Base-by-base conservation (phyloP, 352 stramenopile genomes). In the Phytopythium helicoides region DNA sequence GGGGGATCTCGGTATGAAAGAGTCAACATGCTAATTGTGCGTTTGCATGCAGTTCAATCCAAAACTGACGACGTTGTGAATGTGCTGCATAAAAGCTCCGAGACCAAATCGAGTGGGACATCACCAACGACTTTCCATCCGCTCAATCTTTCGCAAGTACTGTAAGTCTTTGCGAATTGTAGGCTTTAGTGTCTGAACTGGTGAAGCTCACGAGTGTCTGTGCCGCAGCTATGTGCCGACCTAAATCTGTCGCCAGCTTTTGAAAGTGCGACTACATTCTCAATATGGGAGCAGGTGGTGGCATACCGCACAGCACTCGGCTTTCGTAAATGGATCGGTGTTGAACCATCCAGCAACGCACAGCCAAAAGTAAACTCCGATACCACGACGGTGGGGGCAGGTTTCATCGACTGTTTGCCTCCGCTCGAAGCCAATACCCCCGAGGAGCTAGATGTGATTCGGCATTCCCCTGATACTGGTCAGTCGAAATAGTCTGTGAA, bases 81-180 rank as follows among this genome's bases (percentile, higher is more conserved):
- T n/a, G n/a, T n/a, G n/a, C n/a, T n/a, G n/a, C n/a, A n/a, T n/a
- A n/a, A n/a, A n/a, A 92, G 81, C 58, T 92, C 4, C 78, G 73
- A 9, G 81, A 92, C 59, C 81, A 90, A 54, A 87, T 92, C 25
- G 81, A 92, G 49, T 92, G 81, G 81, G 79, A 92, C 47, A 78
- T 89, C 28, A 76, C 64, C 31, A 81, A 74, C 35, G 63, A 77
- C 42, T 81, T 70, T 38, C 52, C 57, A 34, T 63, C 73, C 7
- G 70, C 68, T 5, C 66, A 89, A 42, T 49, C 49, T 6, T 92
- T 92, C 55, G 79, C 81, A 1, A 56, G 40, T 37, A 78, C 64
- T 42, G 67, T 76, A 51, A 8, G 60, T 6, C 18, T 7, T 22
- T 1, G 1, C 15, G 5, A 38, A 18, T 50, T 21, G 3, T n/a